Base-by-base conservation (phyloP, 2,329 filamentous ascomycete species). In the Rutstroemia sp. region DNA sequence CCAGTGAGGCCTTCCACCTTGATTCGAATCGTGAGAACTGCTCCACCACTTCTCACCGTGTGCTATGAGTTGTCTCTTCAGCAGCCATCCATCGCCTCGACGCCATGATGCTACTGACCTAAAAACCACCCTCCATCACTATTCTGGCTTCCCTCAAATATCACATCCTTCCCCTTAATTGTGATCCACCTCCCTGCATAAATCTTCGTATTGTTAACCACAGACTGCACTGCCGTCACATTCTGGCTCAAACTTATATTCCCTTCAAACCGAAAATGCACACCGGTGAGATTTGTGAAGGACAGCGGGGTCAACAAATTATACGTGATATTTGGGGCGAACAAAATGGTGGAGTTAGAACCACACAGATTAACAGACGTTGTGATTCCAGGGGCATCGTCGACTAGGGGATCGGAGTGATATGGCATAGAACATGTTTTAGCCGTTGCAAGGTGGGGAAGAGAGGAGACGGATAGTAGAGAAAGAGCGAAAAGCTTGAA, bases 221-320 rank as follows among this genome's bases (percentile, higher is more conserved):
- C 53, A 9, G n/a, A 1, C 38, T 50, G 53, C 2, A 55, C 53
- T 1, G 23, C 46, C 16, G 46, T 55, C 1, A 55, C 46, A 55
- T 55, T 50, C 10, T 55, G 46, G 18, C 52, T 55, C 46, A 55
- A 37, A 5, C 37, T 50, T n/a, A 55, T 2, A 50, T 55, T 55
- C 2, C 53, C 53, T 45, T 55, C 23, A 2, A 55, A 50, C 1
- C 25, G 16, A 27, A 55, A 50, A 1, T 30, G 37, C 6, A 46
- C 48, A n/a, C 18, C 21, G 1, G 16, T n/a, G 21, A 56, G 48
- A 27, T 52, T 39, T 2, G 8, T 27, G 12, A 56, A 56, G 10
- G 4, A 19, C 5, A 52, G 48, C 3, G 54, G 47, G 1, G 49
- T 56, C 5, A 56, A 42, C 3, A 56, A 30, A 23, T 56, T 30